Base-by-base conservation (phyloP, 129 eudicot genomes). In the Helichrysum umbraculigerum region DNA sequence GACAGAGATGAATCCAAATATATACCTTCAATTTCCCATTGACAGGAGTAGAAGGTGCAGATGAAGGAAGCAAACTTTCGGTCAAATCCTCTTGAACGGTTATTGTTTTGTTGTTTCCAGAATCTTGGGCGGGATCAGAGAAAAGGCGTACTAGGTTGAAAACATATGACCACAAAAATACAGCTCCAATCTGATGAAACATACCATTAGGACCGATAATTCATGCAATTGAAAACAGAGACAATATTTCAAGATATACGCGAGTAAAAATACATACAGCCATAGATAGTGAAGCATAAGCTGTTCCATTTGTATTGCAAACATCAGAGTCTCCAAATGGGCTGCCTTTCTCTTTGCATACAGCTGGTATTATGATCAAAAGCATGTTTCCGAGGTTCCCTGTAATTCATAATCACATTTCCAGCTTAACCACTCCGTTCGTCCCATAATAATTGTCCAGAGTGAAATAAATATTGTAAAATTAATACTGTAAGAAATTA, bases 321-420 rank as follows among this genome's bases (percentile, higher is more conserved):
- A 85, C 89, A 74, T 77, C 84, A 14, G 90, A 81, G 67, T 83
- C 81, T 57, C 99, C 99, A 65, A 95, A 95, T 1, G 97, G 97
- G 61, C 90, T 89, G 47, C 81, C 92, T 67, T 78, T 78, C 82
- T 95, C 99, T 81, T 86, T 91, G 68, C 99, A 95, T 21, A 91
- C 86, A 75, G 99, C 96, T 51, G 99, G 99, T 54, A 95, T 69
- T 11, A 95, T 85, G 52, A 95, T 89, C 20, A 95, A 75, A 72
- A 83, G 94, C 87, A 95, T 65, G 83, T 86, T 87, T 16, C 99
- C 99, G 60, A 91, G 50, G 82, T 95, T 95, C 21, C 99, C 99
- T 95, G 9, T 60, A 5, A 73, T 80, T 57, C 42, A 29, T 6
- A 68, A 57, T 68, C 42, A 69, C 32, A 59, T 59, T 44, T 47